A percentile compares a stretch with the other conserved stretches of the same genome.
These are phyloP conservation scores for Hirsutella minnesotensis DNA, from an alignment of 2,329 filamentous ascomycete genomes.

Conservation along the genomic window DNA sequence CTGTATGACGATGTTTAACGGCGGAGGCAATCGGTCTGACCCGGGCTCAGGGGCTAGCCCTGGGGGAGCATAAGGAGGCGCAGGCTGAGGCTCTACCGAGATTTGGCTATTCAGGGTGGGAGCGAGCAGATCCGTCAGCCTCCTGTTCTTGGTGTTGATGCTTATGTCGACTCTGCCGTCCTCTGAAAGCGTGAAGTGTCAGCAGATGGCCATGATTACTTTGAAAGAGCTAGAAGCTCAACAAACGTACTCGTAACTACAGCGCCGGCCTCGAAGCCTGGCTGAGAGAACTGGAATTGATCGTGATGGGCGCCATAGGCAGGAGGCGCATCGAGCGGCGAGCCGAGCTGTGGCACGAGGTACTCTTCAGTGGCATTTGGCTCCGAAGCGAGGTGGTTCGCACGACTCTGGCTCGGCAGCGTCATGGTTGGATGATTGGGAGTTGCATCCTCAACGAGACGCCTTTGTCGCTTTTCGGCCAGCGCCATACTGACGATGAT, in stretches of 20 bases:
- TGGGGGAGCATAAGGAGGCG: conserved; percentile 58
- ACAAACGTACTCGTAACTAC: conserved; percentile 37
- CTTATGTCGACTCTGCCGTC: conserved; percentile 73
- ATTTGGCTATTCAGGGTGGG: conserved; percentile 50
- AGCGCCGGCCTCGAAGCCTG: conserved; percentile 51
- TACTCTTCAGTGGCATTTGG: conserved; percentile 26
- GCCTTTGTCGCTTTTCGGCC: not conserved
- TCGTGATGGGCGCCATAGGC: conserved; percentile 47
- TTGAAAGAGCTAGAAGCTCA: not conserved
- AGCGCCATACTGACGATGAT: not conserved
- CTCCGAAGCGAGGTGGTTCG: conserved; percentile 5
- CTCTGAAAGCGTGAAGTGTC: conserved; percentile 28
- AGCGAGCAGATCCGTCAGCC: conserved; percentile 54
- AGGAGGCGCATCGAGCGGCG: conserved; percentile 33
- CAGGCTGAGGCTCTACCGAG: conserved; percentile 32
- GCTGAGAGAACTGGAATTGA: conserved; percentile 46
- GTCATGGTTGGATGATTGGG: not conserved
- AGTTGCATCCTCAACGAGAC: not conserved
- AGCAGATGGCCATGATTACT: not conserved
- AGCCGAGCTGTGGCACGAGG: conserved; percentile 27
- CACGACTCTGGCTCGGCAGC: not conserved
- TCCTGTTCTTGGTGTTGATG: conserved; percentile 58
- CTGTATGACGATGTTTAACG: conserved; percentile 61
- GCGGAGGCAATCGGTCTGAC: conserved; percentile 44
- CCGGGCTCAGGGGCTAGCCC: conserved; percentile 52